Evolutionary conservation across 352 stramenopile genomes (phyloP), one percentile per base, ranked within the genome.

Genomic region (Aphanomyces stellatus): DNA sequence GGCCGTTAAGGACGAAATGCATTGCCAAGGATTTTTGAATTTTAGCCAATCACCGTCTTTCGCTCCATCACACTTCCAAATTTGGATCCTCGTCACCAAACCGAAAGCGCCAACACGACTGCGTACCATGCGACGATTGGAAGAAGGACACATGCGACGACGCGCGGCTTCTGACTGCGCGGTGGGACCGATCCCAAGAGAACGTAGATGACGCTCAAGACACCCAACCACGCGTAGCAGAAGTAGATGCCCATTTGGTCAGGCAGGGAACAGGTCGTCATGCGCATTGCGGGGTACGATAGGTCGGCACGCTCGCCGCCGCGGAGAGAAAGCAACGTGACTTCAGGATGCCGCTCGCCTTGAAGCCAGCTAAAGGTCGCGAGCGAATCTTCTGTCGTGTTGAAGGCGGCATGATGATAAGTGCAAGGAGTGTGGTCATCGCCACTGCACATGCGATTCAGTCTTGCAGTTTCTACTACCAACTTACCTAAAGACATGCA

Each of bases 281-380:
- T 57, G 11, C 22, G 49, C 25, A 33, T 57, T 37, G 49, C 5
- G 8, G 49, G 25, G 22, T 2, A 22, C 25, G 49, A 34, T 1
- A 19, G 11, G 1, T 15, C 17, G 4, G 49, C 30, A n/a, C n/a
- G n/a, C n/a, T n/a, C n/a, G n/a, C n/a, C n/a, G 10, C 49, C 49
- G 30, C 3, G 25, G 17, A 57, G 30, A 1, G 49, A 40, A 15
- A 57, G 25, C 49, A 57, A 24, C 8, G 49, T 34, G 13, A 57
- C 6, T 34, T 57, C 49, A 15, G 49, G 49, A 34, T 57, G n/a
- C 1, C 49, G 19, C 30, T 57, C 49, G 15, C 49, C 49, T 30
- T 57, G 49, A 15, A 57, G 25, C 49, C 49, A 57, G 25, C 49
- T 57, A 35, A 57, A 57, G 17, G 49, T 57, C 1, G 49, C 49